phyloP scores from a whole-genome alignment of 192 early-diverging fungal genomes.

The Glomus cerebriforme region DNA sequence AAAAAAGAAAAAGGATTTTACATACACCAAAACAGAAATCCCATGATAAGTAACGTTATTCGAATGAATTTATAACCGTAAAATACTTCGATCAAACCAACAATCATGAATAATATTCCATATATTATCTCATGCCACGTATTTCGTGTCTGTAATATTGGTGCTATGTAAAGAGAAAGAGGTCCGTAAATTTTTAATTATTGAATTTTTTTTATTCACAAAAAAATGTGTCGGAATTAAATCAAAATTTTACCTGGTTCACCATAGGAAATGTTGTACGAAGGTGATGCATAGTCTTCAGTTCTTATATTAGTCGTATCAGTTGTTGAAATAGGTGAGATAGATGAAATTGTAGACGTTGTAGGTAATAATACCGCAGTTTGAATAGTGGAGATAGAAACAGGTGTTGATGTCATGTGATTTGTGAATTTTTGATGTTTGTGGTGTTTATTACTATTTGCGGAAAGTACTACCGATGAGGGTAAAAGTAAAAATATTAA shows the following conservation, averaged over 20 bases:
- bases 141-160: constrained; percentile 9
- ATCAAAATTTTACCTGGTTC: neutral
- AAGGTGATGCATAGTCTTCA: neutral
- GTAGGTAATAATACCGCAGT: neutral
- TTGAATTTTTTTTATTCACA: too few relatives aligned
- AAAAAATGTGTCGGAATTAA: too few relatives aligned
- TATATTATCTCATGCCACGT: constrained; percentile 43
- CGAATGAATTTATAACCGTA: constrained; percentile 49
- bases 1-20: neutral
- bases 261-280: neutral
- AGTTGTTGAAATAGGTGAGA: neutral
- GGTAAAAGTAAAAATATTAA: too few relatives aligned
- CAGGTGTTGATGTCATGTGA: neutral
- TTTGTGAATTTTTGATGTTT: neutral
- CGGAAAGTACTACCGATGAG: too few relatives aligned
- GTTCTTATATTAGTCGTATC: neutral
- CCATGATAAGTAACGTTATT: constrained; percentile 43
- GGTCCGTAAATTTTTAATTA: too few relatives aligned
- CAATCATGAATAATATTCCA: constrained; percentile 39
- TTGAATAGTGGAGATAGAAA: neutral
- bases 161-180: neutral
- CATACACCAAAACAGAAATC: constrained; percentile 46
- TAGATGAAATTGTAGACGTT: neutral
- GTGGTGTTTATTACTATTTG: neutral
- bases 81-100: constrained; percentile 40